Base-by-base conservation (phyloP, 768 basidiomycete species). In the Jaapia argillacea region DNA sequence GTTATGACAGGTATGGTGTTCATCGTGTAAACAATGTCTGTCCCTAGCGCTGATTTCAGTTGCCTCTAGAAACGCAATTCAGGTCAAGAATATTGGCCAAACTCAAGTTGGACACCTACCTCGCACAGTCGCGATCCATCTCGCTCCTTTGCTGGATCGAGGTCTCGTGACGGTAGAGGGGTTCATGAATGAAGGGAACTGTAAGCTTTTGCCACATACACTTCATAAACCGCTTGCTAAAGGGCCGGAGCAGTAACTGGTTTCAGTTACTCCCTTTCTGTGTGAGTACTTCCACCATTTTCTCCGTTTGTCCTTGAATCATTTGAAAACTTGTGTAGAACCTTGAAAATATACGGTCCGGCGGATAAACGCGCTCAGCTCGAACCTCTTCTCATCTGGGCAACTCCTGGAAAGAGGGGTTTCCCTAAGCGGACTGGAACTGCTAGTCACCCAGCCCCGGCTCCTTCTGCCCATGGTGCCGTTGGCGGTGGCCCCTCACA, bases 91-190 rank as follows among this genome's bases (percentile, higher is more conserved):
- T 54, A 88, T 90, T 33, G 67, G 71, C 2, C 66, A 69, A 1
- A 63, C 63, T 10, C 83, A 90, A 71, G 88, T 93, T 2, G 90
- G 90, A 1, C 90, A 92, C 60, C 56, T 92, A 20, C 80, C 85
- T 2, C 70, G 73, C 25, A 63, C 60, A 18, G 69, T 81, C 10
- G 85, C 76, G 0, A 42, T 57, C 0, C 71, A 73, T 51, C 65
- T 92, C 14, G 72, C 89, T 4, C 79, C 84, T 1, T 64, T 91
- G 20, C 71, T 92, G 40, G 90, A 93, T 56, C 61, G 62, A 36
- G 61, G 59, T 6, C 44, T 69, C 2, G 67, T 92, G 36, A 81
- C 71, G 0, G 74, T 86, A 3, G 90, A 92, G 64, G 90, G 88
- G 16, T 62, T 69, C 7, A 70, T 71, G 63, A 74, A 72, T 26